phyloP scores from a whole-genome alignment of 176 grass and related monocot genomes.

The Tuctoria greenei region DNA sequence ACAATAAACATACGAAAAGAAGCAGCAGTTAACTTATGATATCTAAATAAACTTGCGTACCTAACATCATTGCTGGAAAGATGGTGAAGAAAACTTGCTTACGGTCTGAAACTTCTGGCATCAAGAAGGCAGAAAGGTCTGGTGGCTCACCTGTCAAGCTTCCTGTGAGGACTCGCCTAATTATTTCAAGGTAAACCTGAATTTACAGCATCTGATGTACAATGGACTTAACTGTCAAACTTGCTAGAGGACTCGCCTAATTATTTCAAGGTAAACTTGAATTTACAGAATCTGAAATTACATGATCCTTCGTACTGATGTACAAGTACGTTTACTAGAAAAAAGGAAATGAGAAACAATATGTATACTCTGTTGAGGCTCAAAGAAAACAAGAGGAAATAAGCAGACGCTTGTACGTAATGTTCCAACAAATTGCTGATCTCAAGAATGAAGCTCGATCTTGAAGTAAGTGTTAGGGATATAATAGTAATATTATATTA shows the following conservation, averaged over 20 bases:
- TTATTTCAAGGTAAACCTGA: background rate
- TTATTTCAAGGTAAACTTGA: background rate
- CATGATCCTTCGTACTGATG: slow-evolving; percentile 7
- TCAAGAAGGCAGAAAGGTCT: background rate
- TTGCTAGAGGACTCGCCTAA: background rate
- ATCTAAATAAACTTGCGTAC: background rate
- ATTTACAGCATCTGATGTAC: slow-evolving; percentile 10
- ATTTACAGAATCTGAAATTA: background rate
- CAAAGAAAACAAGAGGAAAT: background rate
- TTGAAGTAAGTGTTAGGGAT: background rate
- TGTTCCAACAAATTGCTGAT: background rate
- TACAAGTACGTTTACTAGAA: slow-evolving; percentile 21
- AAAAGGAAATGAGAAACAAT: slow-evolving; percentile 6
- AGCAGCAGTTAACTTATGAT: background rate
- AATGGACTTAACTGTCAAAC: background rate
- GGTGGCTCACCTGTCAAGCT: background rate
- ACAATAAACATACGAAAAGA: background rate
- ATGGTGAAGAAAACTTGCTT: background rate
- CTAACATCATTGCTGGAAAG: slow-evolving; percentile 4
- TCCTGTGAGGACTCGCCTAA: background rate
- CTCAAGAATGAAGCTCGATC: background rate
- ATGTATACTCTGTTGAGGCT: background rate
- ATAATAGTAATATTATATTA: too few species aligned
- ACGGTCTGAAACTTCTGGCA: background rate
- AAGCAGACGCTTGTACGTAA: background rate